Evolutionary conservation across 1,284 basidiomycete genomes (phyloP).

Genomic region (Macrocystidia cucumis): DNA sequence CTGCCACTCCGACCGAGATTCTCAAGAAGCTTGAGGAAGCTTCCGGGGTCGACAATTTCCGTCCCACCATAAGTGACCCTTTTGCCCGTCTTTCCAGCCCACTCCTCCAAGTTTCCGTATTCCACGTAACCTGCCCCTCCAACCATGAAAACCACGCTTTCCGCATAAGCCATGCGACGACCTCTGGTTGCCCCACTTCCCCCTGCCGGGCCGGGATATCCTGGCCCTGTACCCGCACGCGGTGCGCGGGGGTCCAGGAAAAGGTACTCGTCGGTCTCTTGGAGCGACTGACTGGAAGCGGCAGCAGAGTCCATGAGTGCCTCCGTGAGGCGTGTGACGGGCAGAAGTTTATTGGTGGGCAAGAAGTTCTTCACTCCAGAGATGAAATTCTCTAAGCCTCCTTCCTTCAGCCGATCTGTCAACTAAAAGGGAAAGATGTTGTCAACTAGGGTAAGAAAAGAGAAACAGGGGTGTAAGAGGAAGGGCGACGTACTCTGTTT

Average conservation of each 20-base stretch:
- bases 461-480: background rate
- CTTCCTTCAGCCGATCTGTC: constrained; percentile 90
- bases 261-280: constrained; percentile 95
- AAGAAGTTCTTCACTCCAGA: constrained; percentile 98
- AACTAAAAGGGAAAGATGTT: constrained; percentile 44
- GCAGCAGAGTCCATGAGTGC: constrained; percentile 95
- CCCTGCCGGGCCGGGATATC: constrained; percentile 40
- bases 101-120: constrained; percentile 93
- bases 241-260: constrained; percentile 88
- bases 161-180: constrained; percentile 77
- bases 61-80: constrained; percentile 93
- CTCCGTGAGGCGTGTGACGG: constrained; percentile 89
- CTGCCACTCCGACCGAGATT: constrained; percentile 43
- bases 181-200: constrained; percentile 40
- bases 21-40: constrained; percentile 71
- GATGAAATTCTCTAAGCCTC: constrained; percentile 91
- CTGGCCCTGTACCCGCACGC: constrained; percentile 44
- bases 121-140: constrained; percentile 98
- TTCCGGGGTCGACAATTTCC: constrained; percentile 87
- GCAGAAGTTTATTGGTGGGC: constrained; percentile 90
- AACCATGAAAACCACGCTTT: constrained; percentile 92
- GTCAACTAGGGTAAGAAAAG: background rate
- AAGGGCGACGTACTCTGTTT: constrained; percentile 58
- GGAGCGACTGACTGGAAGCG: constrained; percentile 87
- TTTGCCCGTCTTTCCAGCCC: constrained; percentile 75